Base-by-base conservation (phyloP, 179 eudicot species). In the Vitellaria paradoxa region DNA sequence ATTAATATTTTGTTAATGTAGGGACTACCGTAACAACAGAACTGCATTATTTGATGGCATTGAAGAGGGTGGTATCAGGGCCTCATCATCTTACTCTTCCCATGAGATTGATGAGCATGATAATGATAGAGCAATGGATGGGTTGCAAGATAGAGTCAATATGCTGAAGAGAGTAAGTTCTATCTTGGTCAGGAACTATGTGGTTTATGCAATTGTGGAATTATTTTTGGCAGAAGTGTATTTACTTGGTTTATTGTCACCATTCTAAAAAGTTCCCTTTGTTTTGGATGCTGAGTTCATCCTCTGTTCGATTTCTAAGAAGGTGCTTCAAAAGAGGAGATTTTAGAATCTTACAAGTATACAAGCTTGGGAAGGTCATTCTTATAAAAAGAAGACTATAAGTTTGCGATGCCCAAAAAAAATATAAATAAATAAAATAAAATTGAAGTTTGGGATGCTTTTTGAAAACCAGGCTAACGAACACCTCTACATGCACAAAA, bases 51-150 rank as follows among this genome's bases (percentile, higher is more conserved):
- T 93, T 76, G 96, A 93, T 82, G 97, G 94, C 76, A 90, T 95
- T 79, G 99, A 95, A 85, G 99, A 95, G 81, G 99, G 99, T 76
- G 99, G 99, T 70, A 87, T 93, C 65, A 88, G 95, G 89, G 97
- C 93, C 57, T 81, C 95, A 24, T 81, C 98, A 59, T 89, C 92
- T 37, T 91, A 92, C 76, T 80, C 93, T 71, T 85, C 97, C 71
- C 94, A 84, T 85, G 99, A 95, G 86, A 95, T 93, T 72, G 93
- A 89, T 80, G 99, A 95, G 80, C 94, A 91, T 63, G 97, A 90
- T 79, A 95, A 95, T 82, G 91, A 95, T 24, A 86, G 79, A 76
- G 95, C 95, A 52, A 79, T 95, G 61, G 97, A 91, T 79, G 99
- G 99, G 67, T 77, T 95, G 81, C 93, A 90, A 83, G 99, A 95